Evolutionary conservation across 371 early-diverging fungal species (phyloP).

Genomic region (Dinochytrium kinnereticum): DNA sequence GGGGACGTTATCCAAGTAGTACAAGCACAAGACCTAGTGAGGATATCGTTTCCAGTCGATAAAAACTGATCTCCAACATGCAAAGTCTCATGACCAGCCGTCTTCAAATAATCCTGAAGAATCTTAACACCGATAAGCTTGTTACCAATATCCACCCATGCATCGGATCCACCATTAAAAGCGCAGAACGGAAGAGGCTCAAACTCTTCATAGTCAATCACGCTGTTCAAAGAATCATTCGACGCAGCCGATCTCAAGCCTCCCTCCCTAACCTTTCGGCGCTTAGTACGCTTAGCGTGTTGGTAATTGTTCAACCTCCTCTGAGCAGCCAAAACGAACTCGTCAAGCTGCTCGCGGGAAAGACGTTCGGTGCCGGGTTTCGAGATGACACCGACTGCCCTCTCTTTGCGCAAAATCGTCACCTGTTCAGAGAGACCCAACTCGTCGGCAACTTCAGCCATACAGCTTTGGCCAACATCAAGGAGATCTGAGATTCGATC

Average conservation of each 20-base stretch:
- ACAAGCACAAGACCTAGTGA: slow-evolving; percentile 77
- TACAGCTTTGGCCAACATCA: slow-evolving; percentile 71
- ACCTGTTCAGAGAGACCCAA: slow-evolving; percentile 65
- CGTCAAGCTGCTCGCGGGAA: slow-evolving; percentile 68
- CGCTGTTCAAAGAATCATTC: background rate
- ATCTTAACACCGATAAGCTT: slow-evolving; percentile 56
- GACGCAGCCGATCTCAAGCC: background rate
- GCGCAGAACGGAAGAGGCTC: slow-evolving; percentile 80
- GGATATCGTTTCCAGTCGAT: slow-evolving; percentile 83
- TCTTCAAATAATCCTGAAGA: slow-evolving; percentile 60
- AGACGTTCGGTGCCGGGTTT: slow-evolving; percentile 48
- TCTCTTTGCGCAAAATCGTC: slow-evolving; percentile 67
- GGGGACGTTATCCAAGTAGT: slow-evolving; percentile 85
- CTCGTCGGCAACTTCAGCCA: slow-evolving; percentile 58
- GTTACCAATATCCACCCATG: slow-evolving; percentile 77
- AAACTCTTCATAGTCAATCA: slow-evolving; percentile 33
- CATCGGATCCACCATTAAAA: slow-evolving; percentile 85
- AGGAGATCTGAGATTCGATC: slow-evolving; percentile 62
- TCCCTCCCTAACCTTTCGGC: background rate
- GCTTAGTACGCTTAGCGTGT: slow-evolving; percentile 21
- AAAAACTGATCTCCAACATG: slow-evolving; percentile 89
- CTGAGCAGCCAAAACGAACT: slow-evolving; percentile 48
- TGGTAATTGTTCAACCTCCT: slow-evolving; percentile 40
- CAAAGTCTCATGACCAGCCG: slow-evolving; percentile 58
- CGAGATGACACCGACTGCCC: slow-evolving; percentile 67